Percentiles rank a stretch among this genome's conserved stretches.
Conservation (phyloP, 345 rosid species). For the Mangifera indica region DNA sequence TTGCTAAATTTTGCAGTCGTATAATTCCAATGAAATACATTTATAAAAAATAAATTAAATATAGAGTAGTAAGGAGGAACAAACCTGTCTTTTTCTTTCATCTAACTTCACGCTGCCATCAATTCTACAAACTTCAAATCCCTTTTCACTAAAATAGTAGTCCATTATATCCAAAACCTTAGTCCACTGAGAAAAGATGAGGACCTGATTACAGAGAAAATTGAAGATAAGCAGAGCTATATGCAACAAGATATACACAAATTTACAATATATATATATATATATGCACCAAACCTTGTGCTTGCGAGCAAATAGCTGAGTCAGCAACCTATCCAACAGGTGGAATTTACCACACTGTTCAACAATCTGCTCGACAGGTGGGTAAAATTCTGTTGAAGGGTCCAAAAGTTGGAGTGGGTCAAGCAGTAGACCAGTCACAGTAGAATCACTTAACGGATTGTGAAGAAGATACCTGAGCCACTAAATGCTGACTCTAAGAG, state of each 20-base stretch:
- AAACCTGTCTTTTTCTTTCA: constrained; percentile 87
- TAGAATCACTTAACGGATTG: not conserved
- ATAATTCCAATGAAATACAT: not conserved
- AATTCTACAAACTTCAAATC: constrained; percentile 83
- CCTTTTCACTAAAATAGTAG: constrained; percentile 88
- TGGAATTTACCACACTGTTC: constrained; percentile 89
- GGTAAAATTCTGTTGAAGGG: constrained; percentile 56
- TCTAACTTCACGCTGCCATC: constrained; percentile 79
- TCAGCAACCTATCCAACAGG: constrained; percentile 71
- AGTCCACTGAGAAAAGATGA: constrained; percentile 91
- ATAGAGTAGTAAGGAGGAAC: not conserved
- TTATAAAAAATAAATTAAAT: not conserved
- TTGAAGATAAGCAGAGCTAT: constrained; percentile 20
- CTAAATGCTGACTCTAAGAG: constrained; percentile 62
- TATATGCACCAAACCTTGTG: constrained; percentile 64
- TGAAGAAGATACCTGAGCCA: constrained; percentile 61
- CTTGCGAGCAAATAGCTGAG: constrained; percentile 53
- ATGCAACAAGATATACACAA: constrained; percentile 13
- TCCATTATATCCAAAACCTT: constrained; percentile 89
- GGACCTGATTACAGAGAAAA: constrained; percentile 52
- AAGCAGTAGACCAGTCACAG: constrained; percentile 1
- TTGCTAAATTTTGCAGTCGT: not conserved
- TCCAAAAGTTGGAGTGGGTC: constrained; percentile 10
- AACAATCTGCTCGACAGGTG: constrained; percentile 77
- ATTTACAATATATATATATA: not conserved